Base-by-base conservation (phyloP, 2,329 filamentous ascomycete genomes). In the Ophiostoma himal-ulmi region DNA sequence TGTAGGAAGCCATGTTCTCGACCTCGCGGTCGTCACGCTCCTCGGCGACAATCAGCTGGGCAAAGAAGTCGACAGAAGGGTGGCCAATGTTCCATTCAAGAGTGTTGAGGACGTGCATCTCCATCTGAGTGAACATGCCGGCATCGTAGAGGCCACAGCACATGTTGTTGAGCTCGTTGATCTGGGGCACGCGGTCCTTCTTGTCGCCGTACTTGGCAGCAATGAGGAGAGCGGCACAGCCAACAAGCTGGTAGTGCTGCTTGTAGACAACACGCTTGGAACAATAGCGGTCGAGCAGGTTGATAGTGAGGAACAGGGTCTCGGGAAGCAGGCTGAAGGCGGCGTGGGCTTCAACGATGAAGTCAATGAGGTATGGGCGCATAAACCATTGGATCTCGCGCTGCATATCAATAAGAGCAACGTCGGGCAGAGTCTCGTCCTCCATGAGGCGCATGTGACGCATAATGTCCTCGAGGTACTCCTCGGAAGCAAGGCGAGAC, bases 301-400 rank as follows among this genome's bases (percentile, higher is more conserved):
- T 99, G 81, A 98, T 90, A 44, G 95, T 94, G 71, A 99, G 88
- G 84, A 97, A 97, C 68, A 99, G 86, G 1, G 95, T 99, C 80
- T 97, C 93, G 57, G 95, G 94, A 14, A 98, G 86, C 13, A 99
- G 86, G 76, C 93, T 91, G 82, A 98, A 99, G 72, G 94, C 94
- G 75, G 92, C 91, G 78, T 99, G 95, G 68, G 94, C 95, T 85
- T 99, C 95, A 76, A 98, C 91, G 75, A 99, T 87, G 82, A 99
- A 99, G 83, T 99, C 95, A 78, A 99, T 91, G 48, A 99, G 89
- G 80, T 97, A 98, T 0, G 95, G 95, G 76, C 95, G 86, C 95
- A 99, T 99, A 82, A 96, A 98, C 95, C 95, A 99, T 79, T 98
- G 93, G 74, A 99, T 98, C 85, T 99, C 95, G 75, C 94, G 93